Evolutionary conservation across 768 basidiomycete species (phyloP).

Genomic region (Pleurotus tuber-regium): DNA sequence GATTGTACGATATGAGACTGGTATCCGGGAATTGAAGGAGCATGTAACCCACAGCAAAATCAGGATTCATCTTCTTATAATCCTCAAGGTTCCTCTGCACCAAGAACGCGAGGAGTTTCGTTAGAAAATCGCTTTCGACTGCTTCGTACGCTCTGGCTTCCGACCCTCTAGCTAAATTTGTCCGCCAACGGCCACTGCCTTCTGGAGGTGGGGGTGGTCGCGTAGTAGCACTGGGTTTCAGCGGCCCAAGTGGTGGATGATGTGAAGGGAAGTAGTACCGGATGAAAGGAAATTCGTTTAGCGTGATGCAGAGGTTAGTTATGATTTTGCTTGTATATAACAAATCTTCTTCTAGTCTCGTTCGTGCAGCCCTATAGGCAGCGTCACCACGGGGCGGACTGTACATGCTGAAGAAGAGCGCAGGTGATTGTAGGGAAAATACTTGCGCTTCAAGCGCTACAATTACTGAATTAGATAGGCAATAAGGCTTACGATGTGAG

Average conservation of each 20-base stretch:
- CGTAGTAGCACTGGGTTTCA: slow-evolving; percentile 64
- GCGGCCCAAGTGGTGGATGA: slow-evolving; percentile 81
- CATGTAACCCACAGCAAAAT: slow-evolving; percentile 84
- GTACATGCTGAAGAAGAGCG: slow-evolving; percentile 85
- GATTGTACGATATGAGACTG: too few species aligned
- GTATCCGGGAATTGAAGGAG: too few species aligned
- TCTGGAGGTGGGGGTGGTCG: slow-evolving; percentile 68
- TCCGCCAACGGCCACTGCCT: slow-evolving; percentile 70
- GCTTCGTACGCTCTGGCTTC: slow-evolving; percentile 67
- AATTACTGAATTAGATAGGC: slow-evolving; percentile 5
- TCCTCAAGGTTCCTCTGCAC: slow-evolving; percentile 86
- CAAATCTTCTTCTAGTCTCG: slow-evolving; percentile 86
- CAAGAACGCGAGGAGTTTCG: slow-evolving; percentile 81
- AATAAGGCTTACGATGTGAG: neutral
- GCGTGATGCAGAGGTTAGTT: slow-evolving; percentile 81
- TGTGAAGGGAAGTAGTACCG: slow-evolving; percentile 88
- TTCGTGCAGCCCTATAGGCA: slow-evolving; percentile 63
- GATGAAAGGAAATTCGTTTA: slow-evolving; percentile 91
- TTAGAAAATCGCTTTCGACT: slow-evolving; percentile 72
- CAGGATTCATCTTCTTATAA: slow-evolving; percentile 78
- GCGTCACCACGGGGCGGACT: slow-evolving; percentile 76
- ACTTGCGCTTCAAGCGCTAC: slow-evolving; percentile 83
- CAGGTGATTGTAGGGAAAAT: slow-evolving; percentile 78
- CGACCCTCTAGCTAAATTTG: slow-evolving; percentile 73
- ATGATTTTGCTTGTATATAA: slow-evolving; percentile 74